Conservation (phyloP, 768 basidiomycete species). For the Mycena pura region DNA sequence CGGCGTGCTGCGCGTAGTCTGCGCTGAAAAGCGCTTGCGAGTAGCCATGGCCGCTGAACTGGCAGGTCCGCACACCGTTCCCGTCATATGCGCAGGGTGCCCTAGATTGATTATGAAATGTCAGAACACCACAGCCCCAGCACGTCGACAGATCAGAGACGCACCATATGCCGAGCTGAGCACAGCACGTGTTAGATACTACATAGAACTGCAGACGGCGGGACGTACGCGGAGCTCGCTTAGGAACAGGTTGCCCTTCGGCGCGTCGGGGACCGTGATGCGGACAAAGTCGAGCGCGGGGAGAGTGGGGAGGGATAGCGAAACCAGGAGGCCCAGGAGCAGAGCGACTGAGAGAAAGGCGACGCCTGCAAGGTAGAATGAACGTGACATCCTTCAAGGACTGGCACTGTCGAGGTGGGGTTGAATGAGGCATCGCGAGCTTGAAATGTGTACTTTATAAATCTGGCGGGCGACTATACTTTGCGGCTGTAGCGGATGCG, state of each 20-base stretch:
- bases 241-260: slow-evolving; percentile 35
- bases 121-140: background rate
- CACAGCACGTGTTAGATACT: background rate
- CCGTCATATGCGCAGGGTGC: slow-evolving; percentile 60
- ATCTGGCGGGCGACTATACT: background rate
- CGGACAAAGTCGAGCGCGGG: slow-evolving; percentile 71
- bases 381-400: slow-evolving; percentile 37
- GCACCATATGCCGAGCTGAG: slow-evolving; percentile 77
- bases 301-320: slow-evolving; percentile 75
- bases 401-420: background rate
- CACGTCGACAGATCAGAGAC: background rate
- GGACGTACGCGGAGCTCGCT: slow-evolving; percentile 60
- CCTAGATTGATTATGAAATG: slow-evolving; percentile 53
- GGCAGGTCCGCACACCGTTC: slow-evolving; percentile 55
- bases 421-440: background rate
- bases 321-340: slow-evolving; percentile 67
- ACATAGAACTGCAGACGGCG: slow-evolving; percentile 21
- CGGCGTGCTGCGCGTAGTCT: slow-evolving; percentile 41
- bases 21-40: slow-evolving; percentile 41
- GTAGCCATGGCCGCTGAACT: slow-evolving; percentile 64
- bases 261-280: slow-evolving; percentile 49
- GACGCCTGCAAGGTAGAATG: slow-evolving; percentile 66
- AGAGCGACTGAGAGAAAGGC: slow-evolving; percentile 65
- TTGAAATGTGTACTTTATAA: background rate
- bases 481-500: too few species aligned